A percentile compares a stretch with the other conserved stretches of the same genome.
These are phyloP conservation scores for Trichophyton simii DNA, from an alignment of 2,329 filamentous ascomycete species.

Conservation along the genomic window DNA sequence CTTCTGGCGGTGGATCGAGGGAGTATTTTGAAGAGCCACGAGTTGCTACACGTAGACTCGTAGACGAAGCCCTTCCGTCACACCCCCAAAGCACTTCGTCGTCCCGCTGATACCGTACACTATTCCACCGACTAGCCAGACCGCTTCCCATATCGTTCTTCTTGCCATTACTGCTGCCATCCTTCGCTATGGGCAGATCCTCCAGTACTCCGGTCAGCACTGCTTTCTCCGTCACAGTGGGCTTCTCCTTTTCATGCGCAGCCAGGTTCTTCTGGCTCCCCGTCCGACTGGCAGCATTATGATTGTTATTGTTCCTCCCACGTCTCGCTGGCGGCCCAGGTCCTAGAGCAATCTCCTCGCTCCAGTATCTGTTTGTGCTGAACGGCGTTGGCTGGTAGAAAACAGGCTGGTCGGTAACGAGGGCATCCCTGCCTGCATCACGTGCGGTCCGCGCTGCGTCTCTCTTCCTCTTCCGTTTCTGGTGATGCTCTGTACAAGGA, in stretches of 20 bases:
- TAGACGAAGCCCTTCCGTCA: slow-evolving; percentile 42
- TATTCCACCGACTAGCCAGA: slow-evolving; percentile 53
- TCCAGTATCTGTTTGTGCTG: slow-evolving; percentile 79
- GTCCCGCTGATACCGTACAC: slow-evolving; percentile 67
- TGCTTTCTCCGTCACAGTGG: slow-evolving; percentile 11
- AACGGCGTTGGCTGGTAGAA: slow-evolving; percentile 70
- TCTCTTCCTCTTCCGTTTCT: slow-evolving; percentile 57
- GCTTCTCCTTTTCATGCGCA: slow-evolving; percentile 28
- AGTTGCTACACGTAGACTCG: slow-evolving; percentile 32
- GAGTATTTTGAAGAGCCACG: slow-evolving; percentile 45
- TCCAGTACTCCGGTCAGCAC: slow-evolving; percentile 14
- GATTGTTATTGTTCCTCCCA: slow-evolving; percentile 40
- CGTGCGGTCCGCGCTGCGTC: slow-evolving; percentile 56
- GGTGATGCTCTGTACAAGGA: slow-evolving; percentile 55
- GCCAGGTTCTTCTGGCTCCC: slow-evolving; percentile 46
- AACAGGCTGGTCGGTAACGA: slow-evolving; percentile 52
- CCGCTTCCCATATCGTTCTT: slow-evolving; percentile 35
- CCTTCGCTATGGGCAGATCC: neutral
- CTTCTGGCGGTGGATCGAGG: slow-evolving; percentile 52
- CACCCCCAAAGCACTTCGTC: slow-evolving; percentile 78
- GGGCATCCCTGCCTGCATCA: slow-evolving; percentile 48
- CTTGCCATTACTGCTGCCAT: slow-evolving; percentile 11
- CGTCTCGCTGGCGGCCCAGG: slow-evolving; percentile 57
- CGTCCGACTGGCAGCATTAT: slow-evolving; percentile 40
- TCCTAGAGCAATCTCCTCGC: slow-evolving; percentile 71